A percentile compares a stretch with the other conserved stretches of the same genome.
Evolutionary conservation across 139 green algal species (phyloP).

Genomic region (Nannochloris sp.): DNA sequence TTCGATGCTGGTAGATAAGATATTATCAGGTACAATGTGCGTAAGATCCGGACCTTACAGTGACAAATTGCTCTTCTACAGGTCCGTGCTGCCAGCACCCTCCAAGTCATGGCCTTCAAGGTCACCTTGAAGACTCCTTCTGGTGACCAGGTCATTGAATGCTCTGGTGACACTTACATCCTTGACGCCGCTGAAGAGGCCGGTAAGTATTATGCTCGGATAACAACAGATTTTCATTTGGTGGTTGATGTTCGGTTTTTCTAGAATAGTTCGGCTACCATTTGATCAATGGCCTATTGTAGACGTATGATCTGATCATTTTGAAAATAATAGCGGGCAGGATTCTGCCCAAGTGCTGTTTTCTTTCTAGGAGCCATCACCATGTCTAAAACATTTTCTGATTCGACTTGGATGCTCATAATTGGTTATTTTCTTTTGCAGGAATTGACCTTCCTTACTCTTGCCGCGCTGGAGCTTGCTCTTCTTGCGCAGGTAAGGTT

Average conservation of each 20-base stretch:
- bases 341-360: too few relatives aligned
- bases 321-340: too few relatives aligned
- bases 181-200: slow-evolving; percentile 78
- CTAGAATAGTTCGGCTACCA: too few relatives aligned
- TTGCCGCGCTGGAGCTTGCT: slow-evolving; percentile 81
- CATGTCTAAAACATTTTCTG: too few relatives aligned
- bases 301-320: too few relatives aligned
- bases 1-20: too few relatives aligned
- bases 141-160: slow-evolving; percentile 62
- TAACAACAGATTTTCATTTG: too few relatives aligned
- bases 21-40: not conserved
- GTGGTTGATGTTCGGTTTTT: too few relatives aligned
- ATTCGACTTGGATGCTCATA: too few relatives aligned
- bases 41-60: not conserved
- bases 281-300: too few relatives aligned
- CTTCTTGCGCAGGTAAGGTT: slow-evolving; percentile 74
- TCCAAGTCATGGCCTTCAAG: slow-evolving; percentile 44
- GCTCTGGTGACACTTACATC: slow-evolving; percentile 69
- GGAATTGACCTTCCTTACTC: slow-evolving; percentile 81
- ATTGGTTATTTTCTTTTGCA: not conserved
- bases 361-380: too few relatives aligned
- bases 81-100: slow-evolving; percentile 2
- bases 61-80: not conserved
- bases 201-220: too few relatives aligned
- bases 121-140: slow-evolving; percentile 66